A percentile compares a stretch with the other conserved stretches of the same genome.
Evolutionary conservation across 148 eudicot genomes (phyloP).

Genomic region (Camellia sinensis): DNA sequence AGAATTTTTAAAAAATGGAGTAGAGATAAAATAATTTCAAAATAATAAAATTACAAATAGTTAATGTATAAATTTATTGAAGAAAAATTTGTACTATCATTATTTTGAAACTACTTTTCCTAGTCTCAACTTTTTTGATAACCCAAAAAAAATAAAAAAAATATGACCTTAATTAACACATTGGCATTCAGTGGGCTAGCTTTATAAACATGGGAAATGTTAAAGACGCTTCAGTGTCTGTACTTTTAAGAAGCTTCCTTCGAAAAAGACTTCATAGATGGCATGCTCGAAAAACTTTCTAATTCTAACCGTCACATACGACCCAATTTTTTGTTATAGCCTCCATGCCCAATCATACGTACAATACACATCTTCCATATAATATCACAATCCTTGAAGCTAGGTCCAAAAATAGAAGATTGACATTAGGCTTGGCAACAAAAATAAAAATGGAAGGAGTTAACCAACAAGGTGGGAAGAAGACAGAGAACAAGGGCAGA

Average conservation of each 20-base stretch:
- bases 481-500: not conserved
- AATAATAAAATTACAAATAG: no score
- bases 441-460: not conserved
- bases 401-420: no score
- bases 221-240: not conserved
- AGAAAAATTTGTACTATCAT: no score
- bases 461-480: not conserved
- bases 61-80: no score
- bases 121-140: no score
- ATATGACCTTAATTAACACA: no score
- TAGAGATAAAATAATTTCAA: no score
- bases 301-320: conserved; percentile 7
- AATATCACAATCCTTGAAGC: no score
- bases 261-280: not conserved
- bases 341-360: not conserved
- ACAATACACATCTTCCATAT: not conserved
- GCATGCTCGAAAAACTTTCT: not conserved
- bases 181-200: not conserved
- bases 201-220: not conserved
- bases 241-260: not conserved
- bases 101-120: no score
- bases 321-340: not conserved
- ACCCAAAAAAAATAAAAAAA: no score
- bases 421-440: not conserved
- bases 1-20: no score